Percentiles rank a stretch among this genome's conserved stretches.
These are phyloP conservation scores for Glarea lozoyensis DNA, from an alignment of 495 filamentous ascomycete species.

Conservation along the genomic window DNA sequence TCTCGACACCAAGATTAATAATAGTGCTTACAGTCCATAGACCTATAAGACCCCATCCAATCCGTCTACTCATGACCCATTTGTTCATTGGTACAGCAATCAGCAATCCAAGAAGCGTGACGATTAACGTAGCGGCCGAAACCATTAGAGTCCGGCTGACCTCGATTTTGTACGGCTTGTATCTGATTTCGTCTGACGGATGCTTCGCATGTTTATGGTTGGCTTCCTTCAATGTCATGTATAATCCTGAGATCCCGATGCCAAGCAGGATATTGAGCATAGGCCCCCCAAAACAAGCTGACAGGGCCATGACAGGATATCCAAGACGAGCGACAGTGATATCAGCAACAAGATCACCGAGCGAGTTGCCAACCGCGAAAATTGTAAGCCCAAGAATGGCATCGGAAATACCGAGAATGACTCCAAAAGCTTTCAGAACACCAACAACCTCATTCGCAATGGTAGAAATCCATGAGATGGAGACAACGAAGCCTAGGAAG, in stretches of 20 bases:
- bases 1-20: constrained; percentile 75
- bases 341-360: constrained; percentile 91
- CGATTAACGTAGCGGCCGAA: constrained; percentile 66
- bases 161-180: constrained; percentile 66
- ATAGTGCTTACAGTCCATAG: constrained; percentile 82
- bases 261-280: constrained; percentile 97
- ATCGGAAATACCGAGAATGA: constrained; percentile 88
- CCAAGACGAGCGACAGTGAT: constrained; percentile 88
- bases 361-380: constrained; percentile 92
- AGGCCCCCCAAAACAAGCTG: constrained; percentile 92
- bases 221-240: constrained; percentile 62
- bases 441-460: constrained; percentile 95
- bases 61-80: constrained; percentile 80
- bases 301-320: constrained; percentile 94
- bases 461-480: constrained; percentile 91
- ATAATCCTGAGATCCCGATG: constrained; percentile 79
- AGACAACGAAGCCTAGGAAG: constrained; percentile 84
- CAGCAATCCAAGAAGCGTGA: constrained; percentile 72
- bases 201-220: constrained; percentile 46
- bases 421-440: constrained; percentile 86
- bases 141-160: constrained; percentile 79
- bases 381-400: constrained; percentile 93
- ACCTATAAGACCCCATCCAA: constrained; percentile 75
- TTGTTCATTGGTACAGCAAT: constrained; percentile 74
- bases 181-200: constrained; percentile 39